A percentile compares a stretch with the other conserved stretches of the same genome.
Conservation (phyloP, 345 rosid species). For the Salix arbutifolia region DNA sequence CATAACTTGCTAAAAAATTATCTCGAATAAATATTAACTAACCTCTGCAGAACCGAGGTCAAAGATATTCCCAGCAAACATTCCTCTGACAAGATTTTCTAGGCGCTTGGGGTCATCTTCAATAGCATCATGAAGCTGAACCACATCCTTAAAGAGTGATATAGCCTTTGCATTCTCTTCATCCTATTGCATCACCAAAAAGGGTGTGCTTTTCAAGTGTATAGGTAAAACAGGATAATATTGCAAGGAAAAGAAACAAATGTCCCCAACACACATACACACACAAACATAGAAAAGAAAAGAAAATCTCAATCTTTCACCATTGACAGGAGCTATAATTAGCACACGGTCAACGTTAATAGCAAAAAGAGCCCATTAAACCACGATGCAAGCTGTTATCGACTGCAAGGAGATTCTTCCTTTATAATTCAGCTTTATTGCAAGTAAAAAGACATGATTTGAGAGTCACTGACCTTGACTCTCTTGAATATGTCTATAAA, state of each 20-base stretch:
- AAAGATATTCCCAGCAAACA: constrained; percentile 95
- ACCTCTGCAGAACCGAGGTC: constrained; percentile 99
- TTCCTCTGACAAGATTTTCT: constrained; percentile 76
- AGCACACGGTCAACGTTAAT: no score
- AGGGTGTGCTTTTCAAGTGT: neutral
- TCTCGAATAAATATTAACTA: constrained; percentile 9
- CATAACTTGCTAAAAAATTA: neutral
- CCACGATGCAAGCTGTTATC: neutral
- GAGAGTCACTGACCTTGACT: constrained; percentile 63
- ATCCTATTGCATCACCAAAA: constrained; percentile 45
- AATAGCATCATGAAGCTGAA: constrained; percentile 64
- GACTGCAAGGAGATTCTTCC: neutral
- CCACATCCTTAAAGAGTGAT: constrained; percentile 68
- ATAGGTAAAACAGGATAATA: neutral
- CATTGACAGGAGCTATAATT: no score
- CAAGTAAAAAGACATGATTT: neutral
- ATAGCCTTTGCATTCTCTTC: constrained; percentile 99
- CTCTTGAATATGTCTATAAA: constrained; percentile 93
- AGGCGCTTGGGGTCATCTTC: constrained; percentile 61
- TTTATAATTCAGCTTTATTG: neutral
- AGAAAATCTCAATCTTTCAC: no score
- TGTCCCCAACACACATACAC: neutral
- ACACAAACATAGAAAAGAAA: neutral
- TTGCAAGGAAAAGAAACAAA: neutral
- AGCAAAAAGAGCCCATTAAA: neutral